Base-by-base conservation (phyloP, 2,329 filamentous ascomycete genomes). In the Epichloe sylvatica region DNA sequence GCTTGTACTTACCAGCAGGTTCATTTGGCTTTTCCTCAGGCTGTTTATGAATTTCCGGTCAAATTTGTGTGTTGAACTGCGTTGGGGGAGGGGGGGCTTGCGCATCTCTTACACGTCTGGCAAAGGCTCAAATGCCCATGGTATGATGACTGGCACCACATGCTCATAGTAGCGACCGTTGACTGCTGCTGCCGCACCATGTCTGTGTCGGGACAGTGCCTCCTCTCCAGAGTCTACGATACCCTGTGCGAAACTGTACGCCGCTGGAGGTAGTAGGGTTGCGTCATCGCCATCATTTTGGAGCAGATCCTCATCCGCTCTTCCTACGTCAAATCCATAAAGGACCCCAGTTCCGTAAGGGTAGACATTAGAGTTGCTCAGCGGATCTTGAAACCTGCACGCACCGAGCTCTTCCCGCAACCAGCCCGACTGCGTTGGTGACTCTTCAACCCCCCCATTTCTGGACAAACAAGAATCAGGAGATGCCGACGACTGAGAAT, bases 1-100 rank as follows among this genome's bases (percentile, higher is more conserved):
- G 12, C 39, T 41, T 25, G 40, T 15, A 62, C 67, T 56, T 55
- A 71, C 69, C 56, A 92, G 73, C 53, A 92, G 65, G 59, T 92
- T 91, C 78, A 91, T 91, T 1, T 80, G 83, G 57, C 87, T 90
- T 37, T 83, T 77, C 41, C 45, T 44, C 33, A 55, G 37, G 11
- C 51, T 53, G 33, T 25, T 35, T n/a, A 35, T n/a, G 25, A 7
- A 30, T 34, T 19, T 35, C 34, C 9, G 15, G 37, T 37, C 11
- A 47, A 49, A 43, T 33, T 34, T 23, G 39, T 19, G 23, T 36
- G 13, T 39, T 30, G 8, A 7, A 33, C 17, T 19, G n/a, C 23
- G 21, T 2, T 13, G 7, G 7, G 23, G 6, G 1, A 6, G 23
- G 38, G 19, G 19, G 19, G 19, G 2, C 9, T 36, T 38, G 17